Evolutionary conservation across 345 rosid genomes (phyloP), one percentile per base, ranked within the genome.

Genomic region (Cardiospermum halicacabum): DNA sequence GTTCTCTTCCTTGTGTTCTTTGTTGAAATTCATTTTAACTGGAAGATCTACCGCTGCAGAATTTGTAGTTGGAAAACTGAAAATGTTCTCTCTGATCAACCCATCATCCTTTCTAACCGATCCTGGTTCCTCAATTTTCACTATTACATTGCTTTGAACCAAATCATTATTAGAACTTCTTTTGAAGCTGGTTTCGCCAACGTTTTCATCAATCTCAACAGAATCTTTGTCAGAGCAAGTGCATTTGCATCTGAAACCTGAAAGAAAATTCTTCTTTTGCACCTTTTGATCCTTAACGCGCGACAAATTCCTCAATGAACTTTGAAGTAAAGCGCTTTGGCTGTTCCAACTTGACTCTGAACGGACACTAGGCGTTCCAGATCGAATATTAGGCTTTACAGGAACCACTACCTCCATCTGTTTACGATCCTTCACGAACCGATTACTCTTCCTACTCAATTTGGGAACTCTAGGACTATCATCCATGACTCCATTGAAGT

Each of bases 291-390:
- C 28, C 72, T 77, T 71, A 15, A 58, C 31, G 26, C 15, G 67
- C 0, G 55, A 62, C 2, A 71, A 62, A 31, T 70, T 71, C n/a
- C 64, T 67, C 26, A 48, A 31, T 31, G 39, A 51, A 19, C 50
- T 58, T 60, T 70, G 77, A 64, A 84, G 69, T 25, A 85, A 36
- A 9, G 71, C 74, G 24, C 30, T 85, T 64, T 75, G 93, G 83
- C 91, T 86, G 77, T 85, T 82, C 78, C 83, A 80, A 64, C 85
- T 86, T 26, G 81, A 82, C 64, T 82, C 85, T 40, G 82, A 90
- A 48, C 15, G 68, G 58, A 80, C 55, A 63, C 87, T 85, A 10
- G 73, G 87, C 64, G 84, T 79, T 71, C 79, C 82, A 36, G 64
- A 68, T 13, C 50, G 78, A 61, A 71, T 55, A 60, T 57, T 69